Evolutionary conservation across 2,329 filamentous ascomycete species (phyloP).

Genomic region (Fusarium luffae): DNA sequence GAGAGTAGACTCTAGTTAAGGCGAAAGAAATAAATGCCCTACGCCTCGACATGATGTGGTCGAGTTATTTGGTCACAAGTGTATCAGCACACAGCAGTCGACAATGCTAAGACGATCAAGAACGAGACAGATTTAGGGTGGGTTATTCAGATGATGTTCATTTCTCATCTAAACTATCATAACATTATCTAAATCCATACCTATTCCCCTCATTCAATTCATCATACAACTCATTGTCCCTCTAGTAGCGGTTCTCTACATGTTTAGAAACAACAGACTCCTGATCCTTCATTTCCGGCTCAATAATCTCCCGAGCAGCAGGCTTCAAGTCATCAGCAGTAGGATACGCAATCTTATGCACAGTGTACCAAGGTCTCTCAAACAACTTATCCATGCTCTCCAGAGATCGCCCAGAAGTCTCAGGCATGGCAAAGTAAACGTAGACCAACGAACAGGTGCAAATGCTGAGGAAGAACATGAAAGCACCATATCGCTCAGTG

Average conservation of each 20-base stretch:
- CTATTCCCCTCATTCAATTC: no score
- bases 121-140: no score
- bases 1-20: not conserved
- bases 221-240: accelerated
- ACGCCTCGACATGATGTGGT: not conserved
- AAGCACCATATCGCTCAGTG: slow-evolving; percentile 48
- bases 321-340: slow-evolving; percentile 41
- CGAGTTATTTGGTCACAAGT: not conserved
- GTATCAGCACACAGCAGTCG: no score
- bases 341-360: slow-evolving; percentile 46
- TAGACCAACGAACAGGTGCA: slow-evolving; percentile 46
- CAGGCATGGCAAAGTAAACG: slow-evolving; percentile 50
- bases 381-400: slow-evolving; percentile 49
- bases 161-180: not conserved
- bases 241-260: not conserved
- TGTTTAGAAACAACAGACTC: slow-evolving; percentile 21
- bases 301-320: slow-evolving; percentile 7
- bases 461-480: slow-evolving; percentile 47
- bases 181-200: no score
- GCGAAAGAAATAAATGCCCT: no score
- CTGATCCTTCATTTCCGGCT: slow-evolving; percentile 20
- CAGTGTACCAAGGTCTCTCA: slow-evolving; percentile 46
- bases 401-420: slow-evolving; percentile 46
- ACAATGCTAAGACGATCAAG: no score
- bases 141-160: no score